phyloP scores from a whole-genome alignment of 1,284 basidiomycete genomes.

The Malassezia yamatoensis region DNA sequence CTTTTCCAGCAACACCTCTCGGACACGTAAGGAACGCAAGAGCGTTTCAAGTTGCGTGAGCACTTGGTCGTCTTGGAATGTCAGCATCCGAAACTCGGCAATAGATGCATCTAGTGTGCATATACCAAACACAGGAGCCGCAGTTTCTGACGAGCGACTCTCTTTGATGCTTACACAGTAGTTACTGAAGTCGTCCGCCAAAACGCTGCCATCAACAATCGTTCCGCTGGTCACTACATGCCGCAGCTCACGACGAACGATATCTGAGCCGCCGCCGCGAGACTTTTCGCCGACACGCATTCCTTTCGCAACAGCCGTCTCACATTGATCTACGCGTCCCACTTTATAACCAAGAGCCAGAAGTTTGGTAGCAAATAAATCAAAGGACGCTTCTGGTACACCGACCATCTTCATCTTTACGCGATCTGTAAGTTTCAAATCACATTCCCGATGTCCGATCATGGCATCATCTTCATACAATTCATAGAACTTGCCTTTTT shows the following conservation, averaged over 20 bases:
- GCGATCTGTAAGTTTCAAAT: constrained; percentile 60
- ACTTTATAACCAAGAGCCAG: constrained; percentile 70
- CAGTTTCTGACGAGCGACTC: constrained; percentile 12
- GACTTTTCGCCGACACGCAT: constrained; percentile 54
- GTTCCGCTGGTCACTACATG: constrained; percentile 97
- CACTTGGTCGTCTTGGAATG: constrained; percentile 83
- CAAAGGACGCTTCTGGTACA: constrained; percentile 87
- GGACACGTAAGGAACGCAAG: constrained; percentile 80
- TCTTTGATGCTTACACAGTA: constrained; percentile 86
- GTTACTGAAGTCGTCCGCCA: constrained; percentile 85
- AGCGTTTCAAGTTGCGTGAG: constrained; percentile 87
- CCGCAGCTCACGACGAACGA: constrained; percentile 63
- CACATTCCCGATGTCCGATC: constrained; percentile 48
- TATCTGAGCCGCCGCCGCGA: constrained; percentile 51
- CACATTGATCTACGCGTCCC: constrained; percentile 89
- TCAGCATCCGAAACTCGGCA: constrained; percentile 83
- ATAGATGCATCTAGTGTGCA: constrained; percentile 93
- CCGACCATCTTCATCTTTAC: constrained; percentile 97
- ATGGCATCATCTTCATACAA: constrained; percentile 48
- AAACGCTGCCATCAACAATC: constrained; percentile 76
- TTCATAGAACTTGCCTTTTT: constrained; percentile 61
- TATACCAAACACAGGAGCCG: constrained; percentile 61
- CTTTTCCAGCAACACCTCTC: constrained; percentile 86
- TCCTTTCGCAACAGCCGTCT: constrained; percentile 66
- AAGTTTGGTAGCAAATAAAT: constrained; percentile 53